These are phyloP conservation scores for Geranomyces michiganensis DNA, from an alignment of 192 early-diverging fungal genomes.

Conservation along the genomic window DNA sequence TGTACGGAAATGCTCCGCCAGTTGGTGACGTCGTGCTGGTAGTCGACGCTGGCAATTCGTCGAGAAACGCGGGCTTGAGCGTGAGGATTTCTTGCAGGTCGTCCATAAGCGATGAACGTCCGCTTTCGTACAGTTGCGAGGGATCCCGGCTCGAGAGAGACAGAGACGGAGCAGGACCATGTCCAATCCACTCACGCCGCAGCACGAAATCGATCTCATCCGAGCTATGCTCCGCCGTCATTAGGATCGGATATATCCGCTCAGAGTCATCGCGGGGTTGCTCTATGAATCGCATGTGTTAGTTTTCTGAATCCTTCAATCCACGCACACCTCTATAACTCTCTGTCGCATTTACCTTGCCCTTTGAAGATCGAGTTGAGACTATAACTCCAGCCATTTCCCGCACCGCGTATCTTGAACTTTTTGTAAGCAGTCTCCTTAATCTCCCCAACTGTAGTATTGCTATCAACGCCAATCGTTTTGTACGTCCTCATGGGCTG, in stretches of 20 bases:
- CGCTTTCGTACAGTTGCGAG: background rate
- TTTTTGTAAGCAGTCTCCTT: slow-evolving; percentile 48
- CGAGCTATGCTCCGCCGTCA: slow-evolving; percentile 31
- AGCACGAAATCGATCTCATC: slow-evolving; percentile 52
- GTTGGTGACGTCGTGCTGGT: background rate
- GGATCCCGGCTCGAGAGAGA: background rate
- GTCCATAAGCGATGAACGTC: slow-evolving; percentile 17
- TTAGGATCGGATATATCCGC: slow-evolving; percentile 40
- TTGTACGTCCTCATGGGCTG: slow-evolving; percentile 46
- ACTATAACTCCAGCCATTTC: slow-evolving; percentile 20
- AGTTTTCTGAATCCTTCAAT: slow-evolving; percentile 3
- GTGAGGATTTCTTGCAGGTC: slow-evolving; percentile 25
- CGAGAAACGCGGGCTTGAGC: slow-evolving; percentile 36
- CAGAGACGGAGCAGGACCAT: slow-evolving; percentile 26
- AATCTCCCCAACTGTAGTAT: slow-evolving; percentile 39
- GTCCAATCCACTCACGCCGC: slow-evolving; percentile 33
- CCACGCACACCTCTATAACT: too few species aligned
- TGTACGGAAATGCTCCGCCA: too few species aligned
- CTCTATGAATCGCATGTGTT: slow-evolving; percentile 20
- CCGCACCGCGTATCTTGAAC: slow-evolving; percentile 38
- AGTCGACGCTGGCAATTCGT: slow-evolving; percentile 30
- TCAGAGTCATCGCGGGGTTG: slow-evolving; percentile 29
- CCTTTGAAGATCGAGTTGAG: slow-evolving; percentile 39
- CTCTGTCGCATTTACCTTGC: slow-evolving; percentile 27
- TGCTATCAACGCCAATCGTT: slow-evolving; percentile 48